phyloP scores from a whole-genome alignment of 352 stramenopile genomes.

The Saprolegnia parasitica region DNA sequence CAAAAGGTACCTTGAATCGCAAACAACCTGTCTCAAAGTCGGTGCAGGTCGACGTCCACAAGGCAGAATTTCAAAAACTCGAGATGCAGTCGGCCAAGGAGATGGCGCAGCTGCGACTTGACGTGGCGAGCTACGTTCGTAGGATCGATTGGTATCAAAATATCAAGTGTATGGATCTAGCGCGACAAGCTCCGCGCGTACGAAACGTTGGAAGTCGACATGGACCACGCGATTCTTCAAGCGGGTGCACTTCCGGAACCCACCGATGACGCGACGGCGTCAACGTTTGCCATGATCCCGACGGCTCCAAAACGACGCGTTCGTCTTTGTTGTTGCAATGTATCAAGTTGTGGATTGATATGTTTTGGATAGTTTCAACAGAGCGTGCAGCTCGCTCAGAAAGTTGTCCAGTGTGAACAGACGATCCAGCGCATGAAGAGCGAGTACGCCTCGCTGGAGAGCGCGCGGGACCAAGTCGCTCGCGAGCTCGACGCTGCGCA shows the following conservation, averaged over 20 bases:
- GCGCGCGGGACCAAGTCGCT: conserved; percentile 36
- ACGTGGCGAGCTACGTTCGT: conserved; percentile 50
- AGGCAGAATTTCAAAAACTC: conserved; percentile 65
- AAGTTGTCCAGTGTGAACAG: conserved; percentile 57
- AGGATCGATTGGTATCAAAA: neutral
- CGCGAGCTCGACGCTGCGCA: conserved; percentile 36
- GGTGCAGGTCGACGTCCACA: conserved; percentile 50
- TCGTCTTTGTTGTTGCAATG: conserved; percentile 13
- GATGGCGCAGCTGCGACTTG: conserved; percentile 52
- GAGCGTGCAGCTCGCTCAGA: conserved; percentile 59
- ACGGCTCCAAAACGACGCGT: conserved; percentile 61
- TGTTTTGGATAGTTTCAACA: conserved; percentile 53
- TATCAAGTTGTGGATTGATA: neutral
- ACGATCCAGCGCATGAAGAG: conserved; percentile 20
- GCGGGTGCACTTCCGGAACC: conserved; percentile 41
- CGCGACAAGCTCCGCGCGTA: conserved; percentile 61
- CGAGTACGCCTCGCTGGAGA: conserved; percentile 42
- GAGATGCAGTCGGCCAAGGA: conserved; percentile 57
- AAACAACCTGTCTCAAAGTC: neutral
- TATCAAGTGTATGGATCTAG: conserved; percentile 29
- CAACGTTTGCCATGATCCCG: conserved; percentile 60
- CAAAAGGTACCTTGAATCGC: conserved; percentile 44
- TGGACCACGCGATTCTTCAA: conserved; percentile 62
- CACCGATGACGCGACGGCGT: conserved; percentile 40
- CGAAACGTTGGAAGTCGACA: conserved; percentile 64